Conservation (phyloP, 2,329 filamentous ascomycete species). For the Xylariaceae sp. region DNA sequence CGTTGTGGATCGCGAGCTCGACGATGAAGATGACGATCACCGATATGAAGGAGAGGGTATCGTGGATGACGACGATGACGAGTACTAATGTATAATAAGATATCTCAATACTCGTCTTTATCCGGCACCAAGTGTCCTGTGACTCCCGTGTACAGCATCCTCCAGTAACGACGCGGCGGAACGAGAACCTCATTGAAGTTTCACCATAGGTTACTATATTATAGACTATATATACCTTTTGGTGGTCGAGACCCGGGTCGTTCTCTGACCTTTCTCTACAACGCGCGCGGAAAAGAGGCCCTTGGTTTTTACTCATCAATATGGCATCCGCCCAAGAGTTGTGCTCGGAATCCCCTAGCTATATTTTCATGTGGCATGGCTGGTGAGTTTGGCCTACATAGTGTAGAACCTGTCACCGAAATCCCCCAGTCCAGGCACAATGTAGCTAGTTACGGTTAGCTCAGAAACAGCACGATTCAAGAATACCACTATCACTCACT, state of each 20-base stretch:
- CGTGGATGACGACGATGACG: constrained; percentile 51
- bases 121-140: constrained; percentile 68
- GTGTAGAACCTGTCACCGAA: constrained; percentile 97
- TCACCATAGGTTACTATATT: background rate
- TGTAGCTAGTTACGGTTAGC: constrained; percentile 65
- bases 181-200: background rate
- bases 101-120: constrained; percentile 88
- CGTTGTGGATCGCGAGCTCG: constrained; percentile 29
- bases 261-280: background rate
- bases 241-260: background rate
- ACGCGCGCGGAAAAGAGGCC: background rate
- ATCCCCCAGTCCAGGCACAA: constrained; percentile 87
- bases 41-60: constrained; percentile 50
- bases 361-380: background rate
- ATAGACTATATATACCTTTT: background rate
- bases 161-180: background rate
- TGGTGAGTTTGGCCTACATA: constrained; percentile 44
- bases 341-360: constrained; percentile 1
- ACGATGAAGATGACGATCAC: constrained; percentile 48
- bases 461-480: background rate
- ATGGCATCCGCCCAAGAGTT: background rate
- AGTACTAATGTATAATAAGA: constrained; percentile 54
- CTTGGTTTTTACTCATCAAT: background rate
- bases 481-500: constrained; percentile 52
- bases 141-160: constrained; percentile 25